Conservation (phyloP, 2,329 filamentous ascomycete species). For the Pyricularia pennisetigena region DNA sequence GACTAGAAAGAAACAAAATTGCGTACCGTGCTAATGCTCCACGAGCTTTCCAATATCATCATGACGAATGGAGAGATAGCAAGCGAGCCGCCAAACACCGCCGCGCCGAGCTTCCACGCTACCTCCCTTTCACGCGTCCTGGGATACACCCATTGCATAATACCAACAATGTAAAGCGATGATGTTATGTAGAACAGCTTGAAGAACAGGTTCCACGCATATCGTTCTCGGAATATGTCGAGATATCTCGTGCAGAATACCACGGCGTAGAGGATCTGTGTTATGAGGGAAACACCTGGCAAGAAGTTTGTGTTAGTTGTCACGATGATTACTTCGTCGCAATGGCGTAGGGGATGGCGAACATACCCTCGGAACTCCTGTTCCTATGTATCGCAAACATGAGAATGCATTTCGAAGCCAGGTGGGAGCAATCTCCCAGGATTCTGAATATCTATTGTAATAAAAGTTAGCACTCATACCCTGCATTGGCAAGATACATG, state of each 20-base stretch:
- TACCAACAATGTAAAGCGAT: slow-evolving; percentile 73
- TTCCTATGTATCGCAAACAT: slow-evolving; percentile 88
- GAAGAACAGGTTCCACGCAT: slow-evolving; percentile 65
- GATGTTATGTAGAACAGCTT: slow-evolving; percentile 84
- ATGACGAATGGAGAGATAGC: slow-evolving; percentile 63
- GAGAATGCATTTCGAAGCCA: slow-evolving; percentile 79
- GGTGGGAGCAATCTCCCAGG: slow-evolving; percentile 74
- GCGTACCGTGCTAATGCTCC: slow-evolving; percentile 41
- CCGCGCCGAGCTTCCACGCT: slow-evolving; percentile 82
- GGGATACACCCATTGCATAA: slow-evolving; percentile 82
- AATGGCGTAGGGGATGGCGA: neutral
- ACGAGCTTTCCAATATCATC: slow-evolving; percentile 50
- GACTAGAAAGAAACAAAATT: too few species aligned
- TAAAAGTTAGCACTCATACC: neutral
- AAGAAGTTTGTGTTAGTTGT: neutral
- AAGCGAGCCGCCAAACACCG: slow-evolving; percentile 55
- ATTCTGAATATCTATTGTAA: slow-evolving; percentile 55
- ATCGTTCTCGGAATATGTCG: slow-evolving; percentile 57
- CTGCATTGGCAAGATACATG: neutral
- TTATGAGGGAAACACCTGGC: slow-evolving; percentile 79
- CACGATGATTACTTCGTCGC: neutral
- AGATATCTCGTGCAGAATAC: slow-evolving; percentile 86
- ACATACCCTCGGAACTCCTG: slow-evolving; percentile 70
- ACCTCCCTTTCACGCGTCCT: slow-evolving; percentile 84
- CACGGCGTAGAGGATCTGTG: slow-evolving; percentile 74